These are phyloP conservation scores for Monilinia vaccinii-corymbosi DNA, from an alignment of 2,329 filamentous ascomycete species.

Conservation along the genomic window DNA sequence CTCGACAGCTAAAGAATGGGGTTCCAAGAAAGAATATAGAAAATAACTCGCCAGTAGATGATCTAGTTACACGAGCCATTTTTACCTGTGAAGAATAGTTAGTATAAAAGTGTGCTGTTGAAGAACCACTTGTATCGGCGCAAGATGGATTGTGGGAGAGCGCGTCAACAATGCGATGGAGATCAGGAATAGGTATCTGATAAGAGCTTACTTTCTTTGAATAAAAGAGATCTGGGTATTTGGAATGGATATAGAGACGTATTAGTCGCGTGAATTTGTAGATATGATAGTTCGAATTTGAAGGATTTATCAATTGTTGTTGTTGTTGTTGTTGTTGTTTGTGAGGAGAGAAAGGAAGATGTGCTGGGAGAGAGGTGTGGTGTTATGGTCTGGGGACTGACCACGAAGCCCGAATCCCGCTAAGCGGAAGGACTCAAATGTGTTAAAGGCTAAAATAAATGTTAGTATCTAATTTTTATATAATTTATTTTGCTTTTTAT, in stretches of 20 bases:
- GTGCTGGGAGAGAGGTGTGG: constrained; percentile 5
- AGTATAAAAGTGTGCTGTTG: neutral
- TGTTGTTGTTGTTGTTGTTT: constrained; percentile 7
- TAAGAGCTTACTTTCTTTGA: neutral
- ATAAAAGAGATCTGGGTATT: neutral
- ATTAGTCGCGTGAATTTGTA: neutral
- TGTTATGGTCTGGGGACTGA: constrained; percentile 5
- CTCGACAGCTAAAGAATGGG: neutral
- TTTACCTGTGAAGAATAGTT: constrained; percentile 15
- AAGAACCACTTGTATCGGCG: neutral
- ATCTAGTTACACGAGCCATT: constrained; percentile 28
- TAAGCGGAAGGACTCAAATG: constrained; percentile 1
- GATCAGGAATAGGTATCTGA: neutral
- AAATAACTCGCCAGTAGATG: constrained; percentile 24
- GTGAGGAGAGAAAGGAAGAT: neutral
- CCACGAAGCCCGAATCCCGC: constrained; percentile 9
- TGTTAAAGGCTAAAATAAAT: neutral
- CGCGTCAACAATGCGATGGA: neutral
- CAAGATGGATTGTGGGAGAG: neutral
- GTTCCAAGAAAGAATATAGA: neutral
- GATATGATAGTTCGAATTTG: neutral
- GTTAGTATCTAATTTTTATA: neutral
- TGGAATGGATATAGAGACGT: neutral
- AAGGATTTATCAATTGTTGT: constrained; percentile 3
- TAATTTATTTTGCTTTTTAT: no score